phyloP scores from a whole-genome alignment of 1,284 basidiomycete genomes.

The Somion occarium region DNA sequence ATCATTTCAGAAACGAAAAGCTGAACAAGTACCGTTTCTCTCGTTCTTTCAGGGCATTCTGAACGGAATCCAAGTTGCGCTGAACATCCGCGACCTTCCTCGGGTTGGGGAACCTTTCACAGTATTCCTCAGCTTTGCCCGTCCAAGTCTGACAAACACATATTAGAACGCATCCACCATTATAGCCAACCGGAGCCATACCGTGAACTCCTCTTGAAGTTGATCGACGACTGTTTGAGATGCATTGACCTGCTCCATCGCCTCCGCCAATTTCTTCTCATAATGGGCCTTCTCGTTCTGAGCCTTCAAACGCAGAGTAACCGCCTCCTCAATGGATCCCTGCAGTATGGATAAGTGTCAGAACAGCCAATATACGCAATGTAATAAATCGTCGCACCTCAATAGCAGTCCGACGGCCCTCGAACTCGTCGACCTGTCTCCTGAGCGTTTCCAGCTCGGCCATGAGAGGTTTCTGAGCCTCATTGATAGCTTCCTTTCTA shows the following conservation, averaged over 20 bases:
- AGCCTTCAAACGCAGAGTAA: conserved; percentile 40
- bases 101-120: conserved; percentile 52
- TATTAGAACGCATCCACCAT: not conserved
- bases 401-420: conserved; percentile 31
- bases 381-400: conserved; percentile 31
- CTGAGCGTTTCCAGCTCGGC: conserved; percentile 42
- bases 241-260: conserved; percentile 34
- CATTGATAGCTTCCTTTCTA: conserved; percentile 39
- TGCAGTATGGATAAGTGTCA: conserved; percentile 4
- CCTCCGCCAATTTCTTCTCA: conserved; percentile 41
- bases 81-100: conserved; percentile 54
- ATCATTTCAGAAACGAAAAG: not conserved
- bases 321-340: conserved; percentile 41
- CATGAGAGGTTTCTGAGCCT: conserved; percentile 36
- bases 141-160: conserved; percentile 53
- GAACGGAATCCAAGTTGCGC: conserved; percentile 56
- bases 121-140: conserved; percentile 58
- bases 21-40: conserved; percentile 49
- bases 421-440: conserved; percentile 42
- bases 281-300: conserved; percentile 44
- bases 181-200: conserved; percentile 26
- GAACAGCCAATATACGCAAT: not conserved
- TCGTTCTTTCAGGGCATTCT: conserved; percentile 64
- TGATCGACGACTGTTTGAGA: conserved; percentile 42
- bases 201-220: conserved; percentile 57